A percentile compares a stretch with the other conserved stretches of the same genome.
phyloP scores from a whole-genome alignment of 352 stramenopile genomes.

The Globisporangium nunn region DNA sequence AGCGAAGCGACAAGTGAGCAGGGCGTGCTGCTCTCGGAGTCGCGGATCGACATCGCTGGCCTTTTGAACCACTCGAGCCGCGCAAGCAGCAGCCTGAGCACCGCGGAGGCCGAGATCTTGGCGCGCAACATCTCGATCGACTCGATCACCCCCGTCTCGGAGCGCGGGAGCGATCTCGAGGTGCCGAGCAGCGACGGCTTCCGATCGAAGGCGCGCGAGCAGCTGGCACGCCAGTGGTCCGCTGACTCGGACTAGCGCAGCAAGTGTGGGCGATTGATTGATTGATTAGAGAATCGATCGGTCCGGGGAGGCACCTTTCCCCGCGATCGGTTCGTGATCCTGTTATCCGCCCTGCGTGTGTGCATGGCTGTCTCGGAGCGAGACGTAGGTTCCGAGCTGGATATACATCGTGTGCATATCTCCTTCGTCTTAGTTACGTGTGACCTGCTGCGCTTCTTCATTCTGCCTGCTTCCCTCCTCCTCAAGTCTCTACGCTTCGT shows the following conservation, averaged over 20 bases:
- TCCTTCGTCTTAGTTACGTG: too few species aligned
- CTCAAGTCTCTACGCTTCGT: slow-evolving; percentile 10
- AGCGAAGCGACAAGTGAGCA: slow-evolving; percentile 1
- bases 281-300: too few species aligned
- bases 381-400: too few species aligned
- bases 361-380: background rate
- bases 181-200: slow-evolving; percentile 43
- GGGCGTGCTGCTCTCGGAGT: slow-evolving; percentile 20
- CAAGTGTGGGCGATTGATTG: too few species aligned
- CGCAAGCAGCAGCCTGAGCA: background rate
- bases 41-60: slow-evolving; percentile 17
- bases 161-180: slow-evolving; percentile 25
- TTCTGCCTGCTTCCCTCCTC: background rate
- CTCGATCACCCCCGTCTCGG: slow-evolving; percentile 36
- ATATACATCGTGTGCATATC: too few species aligned
- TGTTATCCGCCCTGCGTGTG: background rate
- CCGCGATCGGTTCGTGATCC: too few species aligned
- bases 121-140: slow-evolving; percentile 29
- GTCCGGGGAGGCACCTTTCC: too few species aligned
- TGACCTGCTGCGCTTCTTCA: background rate
- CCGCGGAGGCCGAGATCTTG: slow-evolving; percentile 7
- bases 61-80: slow-evolving; percentile 10
- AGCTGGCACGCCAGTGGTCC: slow-evolving; percentile 55
- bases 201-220: slow-evolving; percentile 48
- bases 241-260: slow-evolving; percentile 22